A percentile compares a stretch with the other conserved stretches of the same genome.
Conservation (phyloP, 805 yeast species). For the Ogataea pini region DNA sequence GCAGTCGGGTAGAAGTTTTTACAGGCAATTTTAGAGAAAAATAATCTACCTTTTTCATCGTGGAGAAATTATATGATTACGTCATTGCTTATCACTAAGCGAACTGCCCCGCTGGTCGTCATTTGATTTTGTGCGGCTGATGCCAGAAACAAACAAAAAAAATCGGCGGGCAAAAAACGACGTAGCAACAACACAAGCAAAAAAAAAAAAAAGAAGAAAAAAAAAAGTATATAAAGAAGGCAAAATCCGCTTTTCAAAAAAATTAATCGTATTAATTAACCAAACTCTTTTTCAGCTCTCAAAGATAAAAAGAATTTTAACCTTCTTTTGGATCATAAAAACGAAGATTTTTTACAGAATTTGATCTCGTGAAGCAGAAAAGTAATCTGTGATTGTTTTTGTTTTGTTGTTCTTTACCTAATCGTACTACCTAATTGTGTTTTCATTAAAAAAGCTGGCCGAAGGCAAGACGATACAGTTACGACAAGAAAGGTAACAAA, state of each 20-base stretch:
- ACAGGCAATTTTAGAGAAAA: too few species aligned
- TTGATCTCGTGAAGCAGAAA: constrained; percentile 3
- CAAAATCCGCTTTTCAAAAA: constrained; percentile 3
- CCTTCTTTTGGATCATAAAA: constrained; percentile 1
- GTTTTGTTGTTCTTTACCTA: constrained; percentile 6
- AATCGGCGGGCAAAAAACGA: background rate
- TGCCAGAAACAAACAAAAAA: background rate
- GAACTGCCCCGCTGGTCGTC: background rate
- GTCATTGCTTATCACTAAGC: background rate
- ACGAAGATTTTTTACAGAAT: background rate
- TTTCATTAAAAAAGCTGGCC: background rate
- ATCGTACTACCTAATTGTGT: constrained; percentile 7
- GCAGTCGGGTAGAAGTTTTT: too few species aligned
- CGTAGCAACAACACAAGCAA: background rate
- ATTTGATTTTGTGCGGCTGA: too few species aligned
- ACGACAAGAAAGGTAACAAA: background rate
- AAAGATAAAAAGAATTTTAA: constrained; percentile 2
- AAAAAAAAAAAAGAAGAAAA: background rate
- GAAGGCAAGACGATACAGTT: background rate
- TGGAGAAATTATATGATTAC: too few species aligned
- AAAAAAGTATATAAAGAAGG: background rate
- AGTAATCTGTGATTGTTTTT: constrained; percentile 7
- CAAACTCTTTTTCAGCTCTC: background rate
- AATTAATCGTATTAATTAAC: too few species aligned
- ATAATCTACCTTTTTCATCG: too few species aligned